phyloP scores from a whole-genome alignment of 306 rosid genomes.

The Castanea crenata region DNA sequence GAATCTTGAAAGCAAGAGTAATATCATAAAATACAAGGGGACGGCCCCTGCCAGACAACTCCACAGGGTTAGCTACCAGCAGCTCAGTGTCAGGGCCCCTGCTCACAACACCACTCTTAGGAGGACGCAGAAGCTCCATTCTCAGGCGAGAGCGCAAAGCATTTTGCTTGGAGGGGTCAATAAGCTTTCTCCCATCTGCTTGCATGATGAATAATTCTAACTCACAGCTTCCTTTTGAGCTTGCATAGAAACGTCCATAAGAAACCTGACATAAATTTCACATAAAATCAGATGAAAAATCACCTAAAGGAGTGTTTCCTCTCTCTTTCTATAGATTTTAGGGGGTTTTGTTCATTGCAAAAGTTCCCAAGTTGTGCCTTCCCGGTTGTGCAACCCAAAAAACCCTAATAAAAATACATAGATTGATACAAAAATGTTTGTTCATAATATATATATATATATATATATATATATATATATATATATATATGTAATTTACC shows the following conservation, averaged over 20 bases:
- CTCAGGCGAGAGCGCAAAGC: conserved; percentile 45
- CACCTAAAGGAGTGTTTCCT: too few relatives aligned
- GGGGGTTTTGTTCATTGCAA: too few relatives aligned
- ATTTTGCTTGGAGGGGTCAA: conserved; percentile 43
- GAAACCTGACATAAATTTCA: conserved; percentile 32
- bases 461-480: too few relatives aligned
- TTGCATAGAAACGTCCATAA: conserved; percentile 47
- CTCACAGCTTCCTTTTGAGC: conserved; percentile 42
- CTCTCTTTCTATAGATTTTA: too few relatives aligned
- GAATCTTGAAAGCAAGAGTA: conserved; percentile 47
- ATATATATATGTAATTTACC: conserved; percentile 22
- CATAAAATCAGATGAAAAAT: background rate
- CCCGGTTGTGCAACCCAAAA: background rate
- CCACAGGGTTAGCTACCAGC: conserved; percentile 63
- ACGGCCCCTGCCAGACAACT: conserved; percentile 58
- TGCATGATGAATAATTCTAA: conserved; percentile 50
- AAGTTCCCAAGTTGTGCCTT: background rate
- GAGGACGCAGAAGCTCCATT: conserved; percentile 55
- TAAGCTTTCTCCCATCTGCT: conserved; percentile 48
- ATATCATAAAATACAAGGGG: conserved; percentile 57
- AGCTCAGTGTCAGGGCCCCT: conserved; percentile 63
- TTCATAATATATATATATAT: too few relatives aligned
- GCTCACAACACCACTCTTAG: conserved; percentile 52
- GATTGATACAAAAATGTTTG: background rate
- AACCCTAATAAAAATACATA: background rate